phyloP scores from a whole-genome alignment of 345 rosid genomes.

The Viola odorata region DNA sequence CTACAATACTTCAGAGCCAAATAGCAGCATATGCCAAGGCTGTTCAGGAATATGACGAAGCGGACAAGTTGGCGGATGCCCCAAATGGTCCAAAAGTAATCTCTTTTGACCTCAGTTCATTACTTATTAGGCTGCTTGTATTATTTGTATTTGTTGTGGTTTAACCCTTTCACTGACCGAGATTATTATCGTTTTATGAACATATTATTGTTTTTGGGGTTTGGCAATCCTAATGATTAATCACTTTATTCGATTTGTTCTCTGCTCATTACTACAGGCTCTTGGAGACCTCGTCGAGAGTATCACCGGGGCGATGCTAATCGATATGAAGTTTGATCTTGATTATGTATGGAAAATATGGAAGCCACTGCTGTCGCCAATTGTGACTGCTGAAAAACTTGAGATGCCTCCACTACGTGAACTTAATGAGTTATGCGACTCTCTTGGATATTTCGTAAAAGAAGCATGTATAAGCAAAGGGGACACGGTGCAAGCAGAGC shows the following conservation, averaged over 20 bases:
- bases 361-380: slow-evolving; percentile 69
- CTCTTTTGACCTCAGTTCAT: not conserved
- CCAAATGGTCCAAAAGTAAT: slow-evolving; percentile 77
- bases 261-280: slow-evolving; percentile 38
- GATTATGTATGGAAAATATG: slow-evolving; percentile 73
- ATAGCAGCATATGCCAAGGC: slow-evolving; percentile 50
- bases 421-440: slow-evolving; percentile 66
- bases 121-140: not conserved
- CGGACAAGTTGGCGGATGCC: slow-evolving; percentile 27
- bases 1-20: slow-evolving; percentile 43
- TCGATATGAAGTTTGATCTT: slow-evolving; percentile 66
- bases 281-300: slow-evolving; percentile 93
- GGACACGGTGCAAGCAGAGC: slow-evolving; percentile 49
- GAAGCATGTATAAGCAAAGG: slow-evolving; percentile 40
- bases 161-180: not conserved
- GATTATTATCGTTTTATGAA: not conserved
- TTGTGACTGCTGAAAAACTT: slow-evolving; percentile 77
- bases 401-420: slow-evolving; percentile 73
- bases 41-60: slow-evolving; percentile 32
- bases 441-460: slow-evolving; percentile 59
- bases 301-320: slow-evolving; percentile 71
- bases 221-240: not conserved
- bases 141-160: not conserved
- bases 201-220: not conserved
- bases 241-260: not conserved